Evolutionary conservation across 2,329 filamentous ascomycete species (phyloP), one percentile per base, ranked within the genome.

Genomic region (Chaetomium olivaceum): DNA sequence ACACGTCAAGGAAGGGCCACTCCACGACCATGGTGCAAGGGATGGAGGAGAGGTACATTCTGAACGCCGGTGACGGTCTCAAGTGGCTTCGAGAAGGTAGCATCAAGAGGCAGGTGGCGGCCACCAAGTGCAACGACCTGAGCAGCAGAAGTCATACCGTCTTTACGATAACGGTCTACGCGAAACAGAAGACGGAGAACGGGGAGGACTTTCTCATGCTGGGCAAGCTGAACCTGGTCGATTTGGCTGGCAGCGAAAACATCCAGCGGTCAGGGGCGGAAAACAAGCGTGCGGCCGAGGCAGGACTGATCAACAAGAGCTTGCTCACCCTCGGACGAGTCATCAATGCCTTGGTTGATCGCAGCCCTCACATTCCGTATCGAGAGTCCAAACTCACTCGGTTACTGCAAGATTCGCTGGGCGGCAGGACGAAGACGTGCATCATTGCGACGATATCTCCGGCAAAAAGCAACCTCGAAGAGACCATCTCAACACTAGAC

Each of bases 51-150:
- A 90, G 91, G 7, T 91, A 97, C 76, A 96, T 99, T 73, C 91
- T 91, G 74, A 91, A 83, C 69, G 93, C 95, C 0, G 84, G 86
- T 14, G 90, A 93, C 59, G 95, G 95, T 67, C 93, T 99, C 77
- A 91, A 91, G 78, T 84, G 97, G 68, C 85, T 99, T 55, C 92
- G 95, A 72, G 85, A 90, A 69, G 96, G 95, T 68, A 97, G 93
- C 77, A 85, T 95, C 79, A 96, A 93, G 78, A 90, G 95, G 58
- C 95, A 99, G 78, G 95, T 99, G n/a, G 96, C 95, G 6, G 93
- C 96, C 4, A 99, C 95, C n/a, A 98, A 98, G 78, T 99, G 95
- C 85, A 99, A 99, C 76, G 95, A 99, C 73, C 87, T 98, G 63
- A 97, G 93, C 78, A 97, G 93, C 73, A 89, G 95, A 77, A 97